Base-by-base conservation (phyloP, 257 asterid genomes). In the Nyctanthes arbortristis region DNA sequence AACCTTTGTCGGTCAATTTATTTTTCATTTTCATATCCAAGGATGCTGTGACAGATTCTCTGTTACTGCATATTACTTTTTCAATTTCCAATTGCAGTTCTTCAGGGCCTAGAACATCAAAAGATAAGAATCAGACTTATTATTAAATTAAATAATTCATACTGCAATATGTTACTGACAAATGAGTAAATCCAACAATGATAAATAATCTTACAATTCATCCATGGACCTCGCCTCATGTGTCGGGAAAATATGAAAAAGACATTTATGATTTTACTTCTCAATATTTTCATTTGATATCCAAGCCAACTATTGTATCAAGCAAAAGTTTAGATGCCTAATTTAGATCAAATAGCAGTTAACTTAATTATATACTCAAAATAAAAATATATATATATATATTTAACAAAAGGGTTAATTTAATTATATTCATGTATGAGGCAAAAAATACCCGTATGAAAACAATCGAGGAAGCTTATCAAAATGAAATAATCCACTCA, bases 21-120 rank as follows among this genome's bases (percentile, higher is more conserved):
- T 89, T 94, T 87, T 92, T 94, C 99, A 94, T 94, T 79, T 84
- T 87, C 94, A 91, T 86, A 80, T 94, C 99, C 85, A 94, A 82
- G 55, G 78, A 66, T 70, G 96, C 96, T 34, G 94, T 82, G 63
- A 95, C 88, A 75, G 91, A 77, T 68, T 94, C 97, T 81, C 91
- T 77, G 68, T 91, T 89, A 59, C 84, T 74, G 78, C 80, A 68
- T 59, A 91, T 75, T 43, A 71, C 93, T 84, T 91, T 93, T 84
- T 93, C 93, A 77, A 86, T 79, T 85, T 93, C 99, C 82, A 86
- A 70, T 78, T 91, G 99, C 82, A 93, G 93, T 77, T 93, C 96
- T 70, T 74, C 83, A 30, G 90, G 96, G 61, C 93, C 99, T 93
- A 82, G n/a, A 61, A 72, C 68, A 78, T 62, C 83, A 74, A 76